phyloP scores from a whole-genome alignment of 1,284 basidiomycete genomes.

The Austroboletus niveus region DNA sequence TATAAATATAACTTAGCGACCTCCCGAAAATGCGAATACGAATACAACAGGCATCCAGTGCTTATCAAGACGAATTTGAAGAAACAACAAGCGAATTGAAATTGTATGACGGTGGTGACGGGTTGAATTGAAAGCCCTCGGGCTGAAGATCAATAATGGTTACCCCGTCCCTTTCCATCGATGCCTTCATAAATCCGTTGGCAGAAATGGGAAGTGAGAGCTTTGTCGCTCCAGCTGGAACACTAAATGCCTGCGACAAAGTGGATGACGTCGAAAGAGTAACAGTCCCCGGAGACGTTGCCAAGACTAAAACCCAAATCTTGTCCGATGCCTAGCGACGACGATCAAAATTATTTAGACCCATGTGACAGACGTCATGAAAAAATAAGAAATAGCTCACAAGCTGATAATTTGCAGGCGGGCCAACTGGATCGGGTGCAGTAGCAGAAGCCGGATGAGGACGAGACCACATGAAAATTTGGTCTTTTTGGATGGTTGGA shows the following conservation, averaged over 20 bases:
- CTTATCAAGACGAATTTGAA: conserved; percentile 20
- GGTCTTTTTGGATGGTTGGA: conserved; percentile 62
- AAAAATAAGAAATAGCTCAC: conserved; percentile 27
- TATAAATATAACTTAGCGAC: no score
- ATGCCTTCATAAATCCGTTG: conserved; percentile 61
- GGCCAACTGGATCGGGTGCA: conserved; percentile 51
- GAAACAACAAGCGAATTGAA: conserved; percentile 58
- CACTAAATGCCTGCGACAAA: conserved; percentile 46
- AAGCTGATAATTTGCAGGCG: conserved; percentile 55
- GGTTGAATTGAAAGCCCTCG: conserved; percentile 50
- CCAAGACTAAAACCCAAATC: conserved; percentile 66
- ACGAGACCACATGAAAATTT: conserved; percentile 71
- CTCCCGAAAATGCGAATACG: neutral
- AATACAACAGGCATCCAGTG: conserved; percentile 2
- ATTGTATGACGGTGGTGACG: conserved; percentile 56
- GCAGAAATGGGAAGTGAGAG: conserved; percentile 57
- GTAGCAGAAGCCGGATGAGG: conserved; percentile 63
- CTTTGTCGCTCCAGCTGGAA: conserved; percentile 63
- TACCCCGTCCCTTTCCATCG: conserved; percentile 51
- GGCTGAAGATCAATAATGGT: conserved; percentile 52
- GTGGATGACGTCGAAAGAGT: conserved; percentile 49
- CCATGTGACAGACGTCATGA: neutral
- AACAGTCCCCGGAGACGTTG: conserved; percentile 52
- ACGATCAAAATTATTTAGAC: neutral
- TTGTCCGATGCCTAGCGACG: conserved; percentile 46